Base-by-base conservation (phyloP, 1,139 yeast species). In the Debaryomyces sp. region DNA sequence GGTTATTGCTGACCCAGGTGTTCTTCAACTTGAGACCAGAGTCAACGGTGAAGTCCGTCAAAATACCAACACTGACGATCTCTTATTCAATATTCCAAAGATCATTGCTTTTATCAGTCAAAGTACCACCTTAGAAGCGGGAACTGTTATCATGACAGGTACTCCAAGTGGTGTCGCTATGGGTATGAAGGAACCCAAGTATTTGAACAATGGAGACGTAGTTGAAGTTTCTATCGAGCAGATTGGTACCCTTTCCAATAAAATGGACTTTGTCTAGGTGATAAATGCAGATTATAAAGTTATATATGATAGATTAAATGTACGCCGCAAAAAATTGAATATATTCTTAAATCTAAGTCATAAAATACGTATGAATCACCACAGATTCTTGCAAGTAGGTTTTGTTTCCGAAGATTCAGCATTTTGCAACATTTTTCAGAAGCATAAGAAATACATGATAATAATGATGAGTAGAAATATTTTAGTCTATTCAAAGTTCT, bases 161-260 rank as follows among this genome's bases (percentile, higher is more conserved):
- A 79, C 84, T 6, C 84, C 84, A 24, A 63, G 74, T 38, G 85
- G 85, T 18, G 85, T 80, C 12, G 73, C 71, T 13, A 48, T 77
- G 70, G 80, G 78, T 23, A 59, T 70, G 52, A 63, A 62, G 32
- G 73, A 73, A 5, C 70, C 72, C 33, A 67, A 59, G 46, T 80
- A 77, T 75, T 64, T 80, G 44, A 61, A 64, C 50, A 59, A 80
- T 53, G 78, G 78, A 13, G 84, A 80, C 54, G 66, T 64, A 2
- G 76, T 77, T 12, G 72, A 68, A 42, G 71, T 80, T 47, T 62
- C 60, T 39, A 62, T 80, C 26, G 74, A 70, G 13, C 61, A 68
- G 6, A 73, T 80, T 21, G 84, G 84, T 3, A 58, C 77, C 4
- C 71, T 80, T 48, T 51, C 54, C 15, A 79, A 78, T 61, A 61